Conservation (phyloP, 176 grass and related monocot genomes). For the Hsuehochloa calcarea region DNA sequence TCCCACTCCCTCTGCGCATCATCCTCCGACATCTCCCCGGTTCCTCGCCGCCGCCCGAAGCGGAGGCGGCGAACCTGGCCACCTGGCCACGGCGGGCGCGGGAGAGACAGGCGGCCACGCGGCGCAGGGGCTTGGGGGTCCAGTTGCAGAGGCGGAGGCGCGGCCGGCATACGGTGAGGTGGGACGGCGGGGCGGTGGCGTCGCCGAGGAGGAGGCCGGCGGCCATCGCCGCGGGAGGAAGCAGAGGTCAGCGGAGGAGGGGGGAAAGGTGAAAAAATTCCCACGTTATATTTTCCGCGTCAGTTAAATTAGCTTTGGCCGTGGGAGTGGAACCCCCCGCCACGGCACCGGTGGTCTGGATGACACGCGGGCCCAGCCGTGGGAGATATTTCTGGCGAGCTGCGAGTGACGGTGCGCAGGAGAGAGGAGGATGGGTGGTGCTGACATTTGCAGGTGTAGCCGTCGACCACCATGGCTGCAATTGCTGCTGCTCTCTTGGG, state of each 20-base stretch:
- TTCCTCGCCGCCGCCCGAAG: conserved; percentile 35
- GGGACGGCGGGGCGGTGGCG: conserved; percentile 33
- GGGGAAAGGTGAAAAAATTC: too few relatives aligned
- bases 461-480: too few relatives aligned
- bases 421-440: too few relatives aligned
- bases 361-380: not conserved
- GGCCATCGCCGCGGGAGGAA: conserved; percentile 43
- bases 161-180: not conserved
- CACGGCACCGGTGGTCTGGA: not conserved
- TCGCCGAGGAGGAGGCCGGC: conserved; percentile 62
- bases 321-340: too few relatives aligned
- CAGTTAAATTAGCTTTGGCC: not conserved
- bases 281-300: not conserved
- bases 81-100: not conserved
- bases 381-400: not conserved
- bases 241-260: not conserved
- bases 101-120: not conserved
- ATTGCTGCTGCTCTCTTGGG: too few relatives aligned
- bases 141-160: conserved; percentile 29
- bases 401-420: not conserved
- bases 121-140: conserved; percentile 16
- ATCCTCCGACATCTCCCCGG: conserved; percentile 24
- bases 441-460: too few relatives aligned
- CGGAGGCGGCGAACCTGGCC: conserved; percentile 39
- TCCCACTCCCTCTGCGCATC: conserved; percentile 46